Base-by-base conservation (phyloP, 83 land plant genomes). In the Larix sibirica region DNA sequence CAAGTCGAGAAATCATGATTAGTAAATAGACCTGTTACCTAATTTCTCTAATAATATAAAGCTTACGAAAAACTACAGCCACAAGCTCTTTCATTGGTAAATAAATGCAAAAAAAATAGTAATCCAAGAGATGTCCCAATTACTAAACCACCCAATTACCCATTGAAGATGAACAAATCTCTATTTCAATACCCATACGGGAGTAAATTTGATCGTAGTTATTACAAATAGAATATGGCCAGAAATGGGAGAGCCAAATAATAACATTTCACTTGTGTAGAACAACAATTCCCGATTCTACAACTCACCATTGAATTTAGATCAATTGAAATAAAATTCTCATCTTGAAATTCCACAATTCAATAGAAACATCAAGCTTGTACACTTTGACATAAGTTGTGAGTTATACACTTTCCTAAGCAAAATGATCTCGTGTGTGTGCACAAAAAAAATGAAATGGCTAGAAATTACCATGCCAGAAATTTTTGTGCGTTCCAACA, bases 391-490 rank as follows among this genome's bases (percentile, higher is more conserved):
- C 31, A 17, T 69, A 69, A 40, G n/a, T 13, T 16, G 33, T 33
- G 42, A 69, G 38, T 21, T 21, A 71, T 20, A 23, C 23, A 18
- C 56, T 42, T 42, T 69, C 5, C 9, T 20, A 16, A 40, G n/a
- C 10, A 20, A 40, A 70, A 71, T 40, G 9, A 47, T 71, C 56
- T 10, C 56, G 10, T 50, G 56, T 50, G 54, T 8, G 56, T 9
- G 56, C 2, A 18, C 12, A 20, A 77, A 40, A 21, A 54, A 67
- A 1, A 85, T 38, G 7, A 21, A 40, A 20, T 28, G 54, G 44
- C 23, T 17, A 70, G 40, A 58, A 86, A 84, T 79, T 93, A 96
- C 99, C 92, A 88, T 77, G 68, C 99, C 97, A 56, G 95, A 94
- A 40, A 96, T 86, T 54, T 94, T 91, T 36, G 92, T 91, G 12